Percentiles rank a stretch among this genome's conserved stretches.
Evolutionary conservation across 1,284 basidiomycete species (phyloP).

Genomic region (Microstroma glucosiphilum): DNA sequence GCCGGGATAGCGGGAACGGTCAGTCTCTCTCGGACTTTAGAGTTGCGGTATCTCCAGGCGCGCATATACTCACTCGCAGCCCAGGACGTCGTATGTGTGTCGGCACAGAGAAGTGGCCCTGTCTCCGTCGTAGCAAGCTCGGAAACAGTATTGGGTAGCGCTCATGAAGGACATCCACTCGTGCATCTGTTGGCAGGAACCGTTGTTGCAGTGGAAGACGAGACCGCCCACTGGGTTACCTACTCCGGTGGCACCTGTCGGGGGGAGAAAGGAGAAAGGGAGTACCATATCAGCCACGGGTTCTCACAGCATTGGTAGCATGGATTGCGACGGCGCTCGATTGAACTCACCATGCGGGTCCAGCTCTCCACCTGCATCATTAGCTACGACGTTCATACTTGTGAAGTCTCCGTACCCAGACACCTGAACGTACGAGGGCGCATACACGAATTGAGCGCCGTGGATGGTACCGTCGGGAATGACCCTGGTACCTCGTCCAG

Average conservation of each 20-base stretch:
- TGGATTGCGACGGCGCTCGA: too few species aligned
- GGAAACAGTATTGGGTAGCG: slow-evolving; percentile 16
- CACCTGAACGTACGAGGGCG: slow-evolving; percentile 65
- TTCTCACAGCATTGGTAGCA: too few species aligned
- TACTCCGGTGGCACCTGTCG: too few species aligned
- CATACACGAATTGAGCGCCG: slow-evolving; percentile 64
- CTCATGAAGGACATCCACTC: slow-evolving; percentile 35
- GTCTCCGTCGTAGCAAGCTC: slow-evolving; percentile 19
- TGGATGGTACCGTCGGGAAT: slow-evolving; percentile 71
- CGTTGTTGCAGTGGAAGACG: slow-evolving; percentile 58
- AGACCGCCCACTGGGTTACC: slow-evolving; percentile 56
- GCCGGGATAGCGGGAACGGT: too few species aligned
- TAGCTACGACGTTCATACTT: slow-evolving; percentile 49
- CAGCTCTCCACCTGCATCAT: slow-evolving; percentile 55
- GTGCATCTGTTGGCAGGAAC: slow-evolving; percentile 32
- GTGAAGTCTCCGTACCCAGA: slow-evolving; percentile 55
- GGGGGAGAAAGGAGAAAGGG: too few species aligned
- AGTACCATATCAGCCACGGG: too few species aligned
- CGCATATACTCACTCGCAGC: slow-evolving; percentile 15
- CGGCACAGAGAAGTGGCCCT: slow-evolving; percentile 9
- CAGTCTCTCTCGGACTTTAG: too few species aligned
- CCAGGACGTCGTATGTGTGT: slow-evolving; percentile 17
- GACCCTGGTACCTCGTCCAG: slow-evolving; percentile 56
- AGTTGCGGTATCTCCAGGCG: too few species aligned
- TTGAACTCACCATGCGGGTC: slow-evolving; percentile 53